Percentiles rank a stretch among this genome's conserved stretches.
Conservation (phyloP, 75 land plant genomes). For the Larix kaempferi region DNA sequence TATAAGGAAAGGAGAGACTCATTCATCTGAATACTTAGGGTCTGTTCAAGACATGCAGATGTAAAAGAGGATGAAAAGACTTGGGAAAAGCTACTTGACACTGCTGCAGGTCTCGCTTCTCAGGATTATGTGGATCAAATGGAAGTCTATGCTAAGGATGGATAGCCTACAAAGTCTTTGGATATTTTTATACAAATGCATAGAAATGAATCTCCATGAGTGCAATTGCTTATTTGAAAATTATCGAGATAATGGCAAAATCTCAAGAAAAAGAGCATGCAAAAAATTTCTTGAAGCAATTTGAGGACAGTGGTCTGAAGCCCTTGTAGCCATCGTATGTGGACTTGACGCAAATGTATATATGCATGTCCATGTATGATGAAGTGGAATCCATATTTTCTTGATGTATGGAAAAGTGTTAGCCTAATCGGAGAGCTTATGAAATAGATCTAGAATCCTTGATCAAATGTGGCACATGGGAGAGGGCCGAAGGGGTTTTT, state of each 20-base stretch:
- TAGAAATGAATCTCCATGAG: slow-evolving; percentile 27
- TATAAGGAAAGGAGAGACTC: slow-evolving; percentile 44
- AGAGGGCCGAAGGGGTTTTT: slow-evolving; percentile 74
- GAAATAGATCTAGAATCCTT: slow-evolving; percentile 64
- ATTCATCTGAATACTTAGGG: slow-evolving; percentile 60
- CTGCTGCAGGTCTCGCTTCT: slow-evolving; percentile 37
- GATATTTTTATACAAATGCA: slow-evolving; percentile 61
- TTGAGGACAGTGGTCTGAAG: slow-evolving; percentile 42
- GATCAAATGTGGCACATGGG: slow-evolving; percentile 46
- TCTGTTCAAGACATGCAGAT: slow-evolving; percentile 69
- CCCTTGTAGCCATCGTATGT: slow-evolving; percentile 60
- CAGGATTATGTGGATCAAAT: slow-evolving; percentile 66
- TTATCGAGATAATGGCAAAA: slow-evolving; percentile 64
- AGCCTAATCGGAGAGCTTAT: slow-evolving; percentile 55
- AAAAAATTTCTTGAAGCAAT: slow-evolving; percentile 53
- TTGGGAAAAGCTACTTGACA: slow-evolving; percentile 41
- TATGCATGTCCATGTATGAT: slow-evolving; percentile 37
- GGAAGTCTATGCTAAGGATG: slow-evolving; percentile 68
- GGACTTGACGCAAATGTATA: slow-evolving; percentile 70
- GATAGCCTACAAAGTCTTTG: slow-evolving; percentile 56
- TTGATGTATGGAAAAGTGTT: slow-evolving; percentile 40
- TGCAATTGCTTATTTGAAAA: slow-evolving; percentile 52
- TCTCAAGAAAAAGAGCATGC: slow-evolving; percentile 58
- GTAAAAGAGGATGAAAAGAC: slow-evolving; percentile 63
- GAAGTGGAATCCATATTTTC: slow-evolving; percentile 54